Conservation (phyloP, 2,329 filamentous ascomycete species). For the Beauveria medogensis region DNA sequence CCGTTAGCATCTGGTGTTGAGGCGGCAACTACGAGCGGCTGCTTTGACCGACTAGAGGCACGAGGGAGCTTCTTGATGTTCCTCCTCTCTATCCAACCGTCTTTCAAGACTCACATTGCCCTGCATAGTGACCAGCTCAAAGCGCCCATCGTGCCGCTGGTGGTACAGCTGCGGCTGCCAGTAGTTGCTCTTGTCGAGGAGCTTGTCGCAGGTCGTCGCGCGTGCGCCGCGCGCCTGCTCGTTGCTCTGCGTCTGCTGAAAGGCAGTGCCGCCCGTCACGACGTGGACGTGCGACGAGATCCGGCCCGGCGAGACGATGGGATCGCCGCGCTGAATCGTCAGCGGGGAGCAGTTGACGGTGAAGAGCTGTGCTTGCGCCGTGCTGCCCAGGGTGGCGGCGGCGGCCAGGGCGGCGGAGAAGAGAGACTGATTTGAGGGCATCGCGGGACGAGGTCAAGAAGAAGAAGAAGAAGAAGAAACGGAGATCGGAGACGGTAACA, state of each 20-base stretch:
- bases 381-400: not conserved
- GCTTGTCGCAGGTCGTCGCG: constrained; percentile 58
- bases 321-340: constrained; percentile 44
- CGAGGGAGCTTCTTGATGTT: too few relatives aligned
- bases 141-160: constrained; percentile 46
- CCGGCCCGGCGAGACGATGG: constrained; percentile 46
- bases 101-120: constrained; percentile 17
- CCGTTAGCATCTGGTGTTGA: not conserved
- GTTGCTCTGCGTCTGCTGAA: constrained; percentile 47
- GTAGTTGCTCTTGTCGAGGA: constrained; percentile 57
- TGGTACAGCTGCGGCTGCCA: constrained; percentile 54
- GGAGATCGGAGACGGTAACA: too few relatives aligned
- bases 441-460: not conserved
- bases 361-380: constrained; percentile 14
- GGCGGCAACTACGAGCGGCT: too few relatives aligned
- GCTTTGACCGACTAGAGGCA: too few relatives aligned
- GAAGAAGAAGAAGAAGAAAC: not conserved
- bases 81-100: too few relatives aligned
- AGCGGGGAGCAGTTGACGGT: constrained; percentile 21
- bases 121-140: constrained; percentile 31
- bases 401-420: not conserved
- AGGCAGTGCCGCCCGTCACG: constrained; percentile 55
- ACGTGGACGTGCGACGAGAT: constrained; percentile 52
- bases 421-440: not conserved
- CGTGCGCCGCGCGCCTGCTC: constrained; percentile 41